Evolutionary conservation across 805 yeast genomes (phyloP), one percentile per base, ranked within the genome.

Genomic region (Jamesozyma piceae): DNA sequence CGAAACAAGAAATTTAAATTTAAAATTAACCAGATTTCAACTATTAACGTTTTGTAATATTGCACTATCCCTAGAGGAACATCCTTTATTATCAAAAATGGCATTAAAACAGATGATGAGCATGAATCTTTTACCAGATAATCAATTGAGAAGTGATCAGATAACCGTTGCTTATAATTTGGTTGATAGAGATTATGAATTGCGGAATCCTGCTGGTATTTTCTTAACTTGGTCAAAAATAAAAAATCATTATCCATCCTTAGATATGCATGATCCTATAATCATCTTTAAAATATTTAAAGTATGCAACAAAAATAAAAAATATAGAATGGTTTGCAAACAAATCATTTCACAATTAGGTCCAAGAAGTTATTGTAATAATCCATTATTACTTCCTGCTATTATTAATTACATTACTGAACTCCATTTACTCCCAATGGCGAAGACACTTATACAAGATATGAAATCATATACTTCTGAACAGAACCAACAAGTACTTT

Each of bases 191-290:
- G 60, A 58, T 41, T 55, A 39, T 40, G 39, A 42, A 32, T 41
- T 37, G 0, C 47, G 46, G 36, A 59, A 59, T 43, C 49, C 53
- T 4, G 52, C 61, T 4, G 62, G 63, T 5, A 51, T 57, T 1
- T 47, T 40, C 21, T 32, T 37, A n/a, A 46, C 51, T 3, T 59
- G 64, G 64, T 27, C 41, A 2, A 43, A 42, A 31, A 52, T 57
- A 5, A 47, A 51, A 33, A 38, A 49, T 32, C 32, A 41, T 24
- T 52, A 51, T 37, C 26, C 37, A 2, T 43, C 52, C 2, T 8
- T 57, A 4, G 21, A 41, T 3, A 41, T 45, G 3, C 60, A 57
- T 42, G 63, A 57, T 40, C 49, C 60, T 4, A 45, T 55, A 37
- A 55, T 57, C 3, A 19, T 59, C 6, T 52, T 49, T 43, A 52